These are phyloP conservation scores for Physocladia obscura DNA, from an alignment of 192 early-diverging fungal species.

Conservation along the genomic window DNA sequence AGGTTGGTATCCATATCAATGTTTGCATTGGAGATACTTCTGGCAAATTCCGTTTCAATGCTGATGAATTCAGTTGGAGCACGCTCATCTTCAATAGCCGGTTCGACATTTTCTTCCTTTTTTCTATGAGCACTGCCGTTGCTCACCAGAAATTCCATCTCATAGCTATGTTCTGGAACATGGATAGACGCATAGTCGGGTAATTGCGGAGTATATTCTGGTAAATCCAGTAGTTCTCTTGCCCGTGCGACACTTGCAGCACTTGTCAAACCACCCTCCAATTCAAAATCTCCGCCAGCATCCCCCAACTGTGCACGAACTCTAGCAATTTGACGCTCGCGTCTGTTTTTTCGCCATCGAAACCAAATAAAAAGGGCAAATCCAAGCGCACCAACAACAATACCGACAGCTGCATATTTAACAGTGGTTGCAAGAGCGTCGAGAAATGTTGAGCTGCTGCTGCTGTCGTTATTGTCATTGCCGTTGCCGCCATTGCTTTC, in stretches of 20 bases:
- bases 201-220: neutral
- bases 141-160: too few relatives aligned
- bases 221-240: neutral
- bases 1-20: too few relatives aligned
- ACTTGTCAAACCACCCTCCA: neutral
- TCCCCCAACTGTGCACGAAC: neutral
- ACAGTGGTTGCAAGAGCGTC: neutral
- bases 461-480: neutral
- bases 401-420: neutral
- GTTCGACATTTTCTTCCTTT: too few relatives aligned
- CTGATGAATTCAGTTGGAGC: too few relatives aligned
- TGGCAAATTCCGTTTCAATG: too few relatives aligned
- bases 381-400: neutral
- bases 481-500: neutral
- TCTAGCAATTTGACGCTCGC: neutral
- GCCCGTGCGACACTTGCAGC: neutral
- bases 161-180: too few relatives aligned
- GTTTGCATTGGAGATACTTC: too few relatives aligned
- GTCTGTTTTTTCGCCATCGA: neutral
- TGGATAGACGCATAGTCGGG: constrained; percentile 10
- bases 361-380: neutral
- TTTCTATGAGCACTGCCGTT: too few relatives aligned
- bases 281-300: neutral
- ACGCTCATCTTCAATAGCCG: too few relatives aligned
- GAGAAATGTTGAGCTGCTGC: neutral